Evolutionary conservation across 2,329 filamentous ascomycete species (phyloP).

Genomic region (Fusarium scirpi): DNA sequence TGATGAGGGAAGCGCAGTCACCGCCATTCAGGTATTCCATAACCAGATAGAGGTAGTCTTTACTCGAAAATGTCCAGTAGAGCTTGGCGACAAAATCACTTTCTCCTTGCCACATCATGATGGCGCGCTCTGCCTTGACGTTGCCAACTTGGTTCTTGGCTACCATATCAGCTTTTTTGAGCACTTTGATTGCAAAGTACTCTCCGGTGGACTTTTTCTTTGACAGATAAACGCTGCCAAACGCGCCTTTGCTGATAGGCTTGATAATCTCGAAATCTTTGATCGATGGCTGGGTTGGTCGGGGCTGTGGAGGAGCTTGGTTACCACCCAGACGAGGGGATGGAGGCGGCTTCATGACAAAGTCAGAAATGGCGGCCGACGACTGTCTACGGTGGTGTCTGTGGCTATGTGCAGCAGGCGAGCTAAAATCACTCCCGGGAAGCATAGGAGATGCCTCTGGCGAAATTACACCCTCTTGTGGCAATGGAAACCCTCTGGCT

Average conservation of each 20-base stretch:
- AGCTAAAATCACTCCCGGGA: conserved; percentile 83
- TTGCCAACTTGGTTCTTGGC: conserved; percentile 99
- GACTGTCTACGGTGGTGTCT: conserved; percentile 89
- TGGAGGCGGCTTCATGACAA: conserved; percentile 74
- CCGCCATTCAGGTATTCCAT: conserved; percentile 99
- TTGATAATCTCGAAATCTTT: conserved; percentile 99
- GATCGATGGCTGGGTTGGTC: conserved; percentile 93
- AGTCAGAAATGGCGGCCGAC: conserved; percentile 84
- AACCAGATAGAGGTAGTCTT: conserved; percentile 97
- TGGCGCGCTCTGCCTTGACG: conserved; percentile 96
- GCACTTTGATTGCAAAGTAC: conserved; percentile 97
- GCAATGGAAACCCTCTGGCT: conserved; percentile 72
- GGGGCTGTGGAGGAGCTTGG: conserved; percentile 82
- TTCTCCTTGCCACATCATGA: conserved; percentile 99
- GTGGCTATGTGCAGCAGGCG: conserved; percentile 71
- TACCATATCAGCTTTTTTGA: conserved; percentile 99
- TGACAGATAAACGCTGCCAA: conserved; percentile 96
- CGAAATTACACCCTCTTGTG: conserved; percentile 77
- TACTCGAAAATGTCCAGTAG: conserved; percentile 99
- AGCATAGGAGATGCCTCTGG: conserved; percentile 92
- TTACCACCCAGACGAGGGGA: conserved; percentile 86
- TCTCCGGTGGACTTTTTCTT: conserved; percentile 99
- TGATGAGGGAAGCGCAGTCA: conserved; percentile 96
- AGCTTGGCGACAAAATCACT: conserved; percentile 99
- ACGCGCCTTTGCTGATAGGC: conserved; percentile 98